Base-by-base conservation (phyloP, 164 flowering plant genomes). In the Vitis cinerea region DNA sequence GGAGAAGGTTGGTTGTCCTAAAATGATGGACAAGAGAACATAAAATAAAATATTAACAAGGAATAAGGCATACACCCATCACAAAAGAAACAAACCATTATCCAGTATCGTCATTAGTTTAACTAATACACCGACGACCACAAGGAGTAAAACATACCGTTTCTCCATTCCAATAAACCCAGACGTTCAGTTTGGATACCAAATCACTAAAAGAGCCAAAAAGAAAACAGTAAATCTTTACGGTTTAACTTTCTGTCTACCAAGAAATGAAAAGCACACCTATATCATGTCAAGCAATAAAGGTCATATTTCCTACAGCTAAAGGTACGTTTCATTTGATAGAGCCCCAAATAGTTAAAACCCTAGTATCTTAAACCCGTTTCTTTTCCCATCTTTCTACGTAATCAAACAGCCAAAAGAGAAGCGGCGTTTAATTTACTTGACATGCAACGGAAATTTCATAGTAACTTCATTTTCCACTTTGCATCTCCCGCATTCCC, bases 1-100 rank as follows among this genome's bases (percentile, higher is more conserved):
- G 27, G 27, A 23, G 2, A 23, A 23, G 27, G 27, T 23, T 91
- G 82, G 68, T 87, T 79, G 75, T 78, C 87, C 80, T 68, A 63
- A 30, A 23, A 48, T 47, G 60, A 52, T n/a, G n/a, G 47, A 29
- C 16, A 66, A 61, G 62, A 52, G 53, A 16, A 54, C 13, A 29
- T 29, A 64, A 23, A 23, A 16, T 16, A 51, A 67, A 9, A 68
- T 52, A 10, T 8, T 9, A 27, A 6, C 16, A 27, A 30, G 4
- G 9, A 37, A 17, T 15, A 57, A 4, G 2, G 27, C 27, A 57
- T 14, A 6, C 3, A 9, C 3, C 60, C 60, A 57, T 9, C 17
- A 16, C 15, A 57, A 57, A 6, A 57, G 17, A 57, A 57, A 57
- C 8, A 15, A 9, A 17, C n/a, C 27, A 60, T 53, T 14, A 6